Percentiles rank a stretch among this genome's conserved stretches.
phyloP scores from a whole-genome alignment of 345 rosid genomes.

The Syzygium jambos region DNA sequence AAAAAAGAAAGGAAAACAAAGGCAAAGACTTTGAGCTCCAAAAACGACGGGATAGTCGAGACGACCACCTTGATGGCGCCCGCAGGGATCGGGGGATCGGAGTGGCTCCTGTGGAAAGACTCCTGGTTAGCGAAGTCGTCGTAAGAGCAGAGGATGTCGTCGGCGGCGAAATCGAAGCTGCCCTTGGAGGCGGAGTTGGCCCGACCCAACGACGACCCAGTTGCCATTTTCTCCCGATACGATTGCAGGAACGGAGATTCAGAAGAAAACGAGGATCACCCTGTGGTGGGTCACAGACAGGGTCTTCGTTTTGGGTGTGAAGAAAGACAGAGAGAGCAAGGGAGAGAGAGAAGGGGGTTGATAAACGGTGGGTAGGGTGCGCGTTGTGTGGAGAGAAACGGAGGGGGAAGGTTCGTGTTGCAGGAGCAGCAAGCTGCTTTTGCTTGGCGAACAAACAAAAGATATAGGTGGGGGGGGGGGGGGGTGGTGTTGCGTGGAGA shows the following conservation, averaged over 20 bases:
- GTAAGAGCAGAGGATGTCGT: constrained; percentile 95
- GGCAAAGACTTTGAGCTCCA: background rate
- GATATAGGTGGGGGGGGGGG: background rate
- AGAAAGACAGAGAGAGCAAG: background rate
- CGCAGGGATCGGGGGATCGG: constrained; percentile 44
- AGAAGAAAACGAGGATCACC: background rate
- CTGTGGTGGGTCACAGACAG: background rate
- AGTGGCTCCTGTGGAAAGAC: constrained; percentile 46
- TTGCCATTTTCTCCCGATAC: constrained; percentile 43
- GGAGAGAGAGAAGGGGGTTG: background rate
- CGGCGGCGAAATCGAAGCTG: constrained; percentile 84
- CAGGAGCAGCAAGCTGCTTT: background rate
- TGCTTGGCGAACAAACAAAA: background rate
- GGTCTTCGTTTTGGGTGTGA: background rate
- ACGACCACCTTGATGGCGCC: constrained; percentile 29
- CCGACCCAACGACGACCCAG: constrained; percentile 61
- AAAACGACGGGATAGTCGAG: background rate
- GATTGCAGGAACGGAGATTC: background rate
- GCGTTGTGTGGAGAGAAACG: background rate
- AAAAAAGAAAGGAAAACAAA: background rate
- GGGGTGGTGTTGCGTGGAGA: background rate
- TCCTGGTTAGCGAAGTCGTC: constrained; percentile 80
- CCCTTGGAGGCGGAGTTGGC: constrained; percentile 56
- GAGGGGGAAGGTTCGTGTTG: background rate
- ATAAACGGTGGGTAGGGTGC: background rate